Evolutionary conservation across 73 alveolate genomes (phyloP), one percentile per base, ranked within the genome.

Genomic region (Urostyla sp.): DNA sequence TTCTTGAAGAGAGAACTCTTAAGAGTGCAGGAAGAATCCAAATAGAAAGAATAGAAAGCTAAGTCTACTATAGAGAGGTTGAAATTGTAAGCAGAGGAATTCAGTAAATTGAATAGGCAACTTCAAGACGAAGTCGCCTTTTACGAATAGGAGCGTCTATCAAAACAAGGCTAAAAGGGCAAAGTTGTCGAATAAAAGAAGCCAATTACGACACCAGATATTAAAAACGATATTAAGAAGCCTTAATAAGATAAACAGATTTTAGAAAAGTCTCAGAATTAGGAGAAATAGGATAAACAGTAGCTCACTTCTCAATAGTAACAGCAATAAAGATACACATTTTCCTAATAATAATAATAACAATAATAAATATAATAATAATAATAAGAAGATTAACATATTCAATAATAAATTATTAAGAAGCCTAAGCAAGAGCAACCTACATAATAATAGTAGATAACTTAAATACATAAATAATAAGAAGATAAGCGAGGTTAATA

Each of bases 31-130:
- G 77, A 56, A 30, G 78, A 75, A 48, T 18, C 75, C 23, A 54
- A 75, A 26, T 57, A 44, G 15, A 56, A 56, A 35, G 87, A 54
- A 55, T 16, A 55, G 34, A 34, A 46, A n/a, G 44, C 31, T 15
- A 75, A 54, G 43, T 15, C 28, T 23, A 75, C 77, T 0, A 56
- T 20, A 13, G 78, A 56, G 0, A 59, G 87, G 44, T 16, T 73
- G 5, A 73, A 73, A 32, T 53, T 53, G 75, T 24, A 73, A 54
- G 76, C 54, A 26, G 86, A 73, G 1, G 86, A 73, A 13, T 7
- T 31, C 48, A 38, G 50, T 27, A 7, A 4, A 61, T 27, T 58
- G 20, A 53, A 45, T 37, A 73, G 54, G 31, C 76, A 73, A 38
- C 75, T 73, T 11, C 26, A 60, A 23, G 86, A 73, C 20, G 86